Conservation (phyloP, 305 asterid species). For the Fraxinus velutina region DNA sequence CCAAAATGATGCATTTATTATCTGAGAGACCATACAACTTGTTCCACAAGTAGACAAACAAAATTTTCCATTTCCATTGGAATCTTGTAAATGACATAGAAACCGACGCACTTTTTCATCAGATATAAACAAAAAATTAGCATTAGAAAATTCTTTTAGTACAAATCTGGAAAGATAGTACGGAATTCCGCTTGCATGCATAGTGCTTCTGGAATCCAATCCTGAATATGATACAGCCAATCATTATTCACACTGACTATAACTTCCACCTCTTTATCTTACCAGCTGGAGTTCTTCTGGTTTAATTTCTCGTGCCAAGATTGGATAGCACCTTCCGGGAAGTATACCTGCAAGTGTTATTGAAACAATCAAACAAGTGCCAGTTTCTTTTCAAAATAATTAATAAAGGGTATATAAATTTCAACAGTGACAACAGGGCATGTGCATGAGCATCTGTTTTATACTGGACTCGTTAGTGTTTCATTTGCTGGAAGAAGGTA, state of each 20-base stretch:
- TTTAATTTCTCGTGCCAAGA: slow-evolving; percentile 80
- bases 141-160: background rate
- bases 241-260: slow-evolving; percentile 11
- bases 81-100: slow-evolving; percentile 20
- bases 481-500: slow-evolving; percentile 17
- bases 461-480: slow-evolving; percentile 12
- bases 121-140: slow-evolving; percentile 10
- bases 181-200: slow-evolving; percentile 14
- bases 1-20: slow-evolving; percentile 36
- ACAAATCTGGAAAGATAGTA: slow-evolving; percentile 5
- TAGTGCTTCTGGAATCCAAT: slow-evolving; percentile 10
- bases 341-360: slow-evolving; percentile 63
- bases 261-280: slow-evolving; percentile 23
- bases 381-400: slow-evolving; percentile 22
- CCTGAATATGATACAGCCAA: slow-evolving; percentile 11
- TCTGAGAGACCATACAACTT: slow-evolving; percentile 1
- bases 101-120: slow-evolving; percentile 13
- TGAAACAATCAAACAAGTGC: slow-evolving; percentile 14
- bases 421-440: slow-evolving; percentile 19
- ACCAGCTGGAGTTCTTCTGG: slow-evolving; percentile 80
- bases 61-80: background rate
- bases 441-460: slow-evolving; percentile 21
- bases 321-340: slow-evolving; percentile 81
- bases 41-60: slow-evolving; percentile 15
- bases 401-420: slow-evolving; percentile 3